These are phyloP conservation scores for Sutorius australiensis DNA, from an alignment of 768 basidiomycete species.

Conservation along the genomic window DNA sequence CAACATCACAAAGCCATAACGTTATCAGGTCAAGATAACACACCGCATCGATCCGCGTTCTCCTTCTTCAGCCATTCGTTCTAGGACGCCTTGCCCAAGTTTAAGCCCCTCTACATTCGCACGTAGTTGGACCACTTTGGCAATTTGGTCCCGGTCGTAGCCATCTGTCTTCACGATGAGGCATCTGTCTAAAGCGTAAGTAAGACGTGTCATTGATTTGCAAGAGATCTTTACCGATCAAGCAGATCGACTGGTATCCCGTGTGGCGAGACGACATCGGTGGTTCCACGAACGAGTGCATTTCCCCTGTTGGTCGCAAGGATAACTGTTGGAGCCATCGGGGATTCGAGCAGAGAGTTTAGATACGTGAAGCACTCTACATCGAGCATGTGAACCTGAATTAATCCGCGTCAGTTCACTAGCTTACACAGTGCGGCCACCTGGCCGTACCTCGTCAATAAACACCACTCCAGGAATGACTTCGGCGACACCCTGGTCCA, in stretches of 20 bases:
- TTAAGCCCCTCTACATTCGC: slow-evolving; percentile 84
- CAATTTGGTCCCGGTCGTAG: slow-evolving; percentile 81
- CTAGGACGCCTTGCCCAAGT: slow-evolving; percentile 70
- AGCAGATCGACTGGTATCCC: slow-evolving; percentile 92
- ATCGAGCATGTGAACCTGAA: slow-evolving; percentile 97
- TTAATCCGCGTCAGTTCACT: neutral
- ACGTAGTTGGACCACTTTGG: slow-evolving; percentile 80
- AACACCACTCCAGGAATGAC: slow-evolving; percentile 97
- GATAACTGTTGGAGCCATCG: slow-evolving; percentile 97
- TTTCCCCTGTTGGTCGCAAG: slow-evolving; percentile 95
- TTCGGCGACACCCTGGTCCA: slow-evolving; percentile 97
- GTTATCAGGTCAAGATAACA: slow-evolving; percentile 18
- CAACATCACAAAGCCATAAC: slow-evolving; percentile 7
- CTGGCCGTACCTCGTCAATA: slow-evolving; percentile 83
- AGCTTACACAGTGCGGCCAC: neutral
- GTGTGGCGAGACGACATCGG: slow-evolving; percentile 87
- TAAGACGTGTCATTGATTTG: slow-evolving; percentile 8
- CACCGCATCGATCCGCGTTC: slow-evolving; percentile 79
- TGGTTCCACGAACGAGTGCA: slow-evolving; percentile 88
- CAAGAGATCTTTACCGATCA: slow-evolving; percentile 58
- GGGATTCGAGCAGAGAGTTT: slow-evolving; percentile 90
- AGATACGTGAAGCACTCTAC: slow-evolving; percentile 99
- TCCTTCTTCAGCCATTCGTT: slow-evolving; percentile 77
- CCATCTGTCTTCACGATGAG: slow-evolving; percentile 92
- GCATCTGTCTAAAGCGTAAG: slow-evolving; percentile 46